These are phyloP conservation scores for Cyberlindnera nakhonratchasimensis DNA, from an alignment of 805 yeast species.

Conservation along the genomic window DNA sequence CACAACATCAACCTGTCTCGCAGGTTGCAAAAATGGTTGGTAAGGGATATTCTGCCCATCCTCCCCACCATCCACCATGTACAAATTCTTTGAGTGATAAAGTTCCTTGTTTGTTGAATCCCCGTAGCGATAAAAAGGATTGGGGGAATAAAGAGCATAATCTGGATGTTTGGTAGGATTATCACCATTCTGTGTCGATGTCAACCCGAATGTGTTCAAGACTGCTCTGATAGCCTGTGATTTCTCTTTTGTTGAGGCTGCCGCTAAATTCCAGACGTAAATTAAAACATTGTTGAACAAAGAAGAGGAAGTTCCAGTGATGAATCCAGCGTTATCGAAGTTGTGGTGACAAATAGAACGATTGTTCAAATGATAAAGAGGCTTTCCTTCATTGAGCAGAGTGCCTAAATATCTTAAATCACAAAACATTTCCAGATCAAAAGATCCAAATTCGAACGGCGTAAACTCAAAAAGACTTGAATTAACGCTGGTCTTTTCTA, in stretches of 20 bases:
- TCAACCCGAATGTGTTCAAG: constrained; percentile 43
- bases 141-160: constrained; percentile 58
- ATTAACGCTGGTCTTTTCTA: constrained; percentile 29
- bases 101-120: constrained; percentile 19
- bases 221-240: constrained; percentile 36
- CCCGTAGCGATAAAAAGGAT: constrained; percentile 48
- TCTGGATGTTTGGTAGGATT: constrained; percentile 45
- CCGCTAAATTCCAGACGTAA: constrained; percentile 38
- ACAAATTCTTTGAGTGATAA: constrained; percentile 32
- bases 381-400: constrained; percentile 39
- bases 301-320: constrained; percentile 63
- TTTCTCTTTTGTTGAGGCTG: constrained; percentile 27
- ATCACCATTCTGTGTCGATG: constrained; percentile 32
- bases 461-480: constrained; percentile 56
- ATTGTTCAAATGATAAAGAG: constrained; percentile 28
- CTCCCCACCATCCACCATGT: constrained; percentile 76
- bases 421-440: constrained; percentile 54
- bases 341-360: constrained; percentile 44
- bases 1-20: constrained; percentile 58
- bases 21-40: constrained; percentile 58
- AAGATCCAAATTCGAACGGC: constrained; percentile 67
- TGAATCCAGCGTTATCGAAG: constrained; percentile 56
- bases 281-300: constrained; percentile 49
- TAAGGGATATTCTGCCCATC: constrained; percentile 72
- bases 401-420: constrained; percentile 54